Percentiles rank a stretch among this genome's conserved stretches.
phyloP scores from a whole-genome alignment of 2,329 filamentous ascomycete species.

The Aureobasidium pullulans region DNA sequence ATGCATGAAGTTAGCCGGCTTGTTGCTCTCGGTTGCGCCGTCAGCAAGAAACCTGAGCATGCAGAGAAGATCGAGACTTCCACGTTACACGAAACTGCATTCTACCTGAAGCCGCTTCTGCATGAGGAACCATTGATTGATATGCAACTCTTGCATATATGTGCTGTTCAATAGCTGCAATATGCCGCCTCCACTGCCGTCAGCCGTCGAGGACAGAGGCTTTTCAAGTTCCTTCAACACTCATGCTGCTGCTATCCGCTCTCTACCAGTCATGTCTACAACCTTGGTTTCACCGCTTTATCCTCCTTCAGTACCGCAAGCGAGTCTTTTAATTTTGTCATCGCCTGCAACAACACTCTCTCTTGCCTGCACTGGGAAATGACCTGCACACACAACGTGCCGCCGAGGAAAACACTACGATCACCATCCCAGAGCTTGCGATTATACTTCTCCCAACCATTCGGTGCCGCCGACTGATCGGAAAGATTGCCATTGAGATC shows the following conservation, averaged over 20 bases:
- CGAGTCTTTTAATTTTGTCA: slow-evolving; percentile 47
- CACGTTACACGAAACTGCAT: background rate
- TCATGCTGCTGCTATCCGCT: background rate
- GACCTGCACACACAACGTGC: slow-evolving; percentile 50
- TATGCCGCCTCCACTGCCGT: background rate
- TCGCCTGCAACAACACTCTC: slow-evolving; percentile 44
- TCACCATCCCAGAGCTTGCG: slow-evolving; percentile 51
- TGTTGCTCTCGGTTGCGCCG: background rate
- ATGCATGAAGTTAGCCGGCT: background rate
- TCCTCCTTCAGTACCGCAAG: slow-evolving; percentile 21
- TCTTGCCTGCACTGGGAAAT: slow-evolving; percentile 50
- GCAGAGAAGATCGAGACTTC: slow-evolving; percentile 1
- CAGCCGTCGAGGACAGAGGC: background rate
- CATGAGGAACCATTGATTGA: background rate
- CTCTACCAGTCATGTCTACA: slow-evolving; percentile 5
- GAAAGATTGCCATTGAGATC: slow-evolving; percentile 46
- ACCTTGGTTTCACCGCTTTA: background rate
- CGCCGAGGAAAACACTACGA: slow-evolving; percentile 46
- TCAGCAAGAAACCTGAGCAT: background rate
- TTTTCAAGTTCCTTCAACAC: background rate
- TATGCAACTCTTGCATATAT: background rate
- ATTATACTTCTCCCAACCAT: slow-evolving; percentile 56
- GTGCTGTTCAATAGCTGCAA: background rate
- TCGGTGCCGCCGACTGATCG: slow-evolving; percentile 22
- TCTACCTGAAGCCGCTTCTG: background rate